Base-by-base conservation (phyloP, 169 alveolate genomes). In the Eimeria zaria region DNA sequence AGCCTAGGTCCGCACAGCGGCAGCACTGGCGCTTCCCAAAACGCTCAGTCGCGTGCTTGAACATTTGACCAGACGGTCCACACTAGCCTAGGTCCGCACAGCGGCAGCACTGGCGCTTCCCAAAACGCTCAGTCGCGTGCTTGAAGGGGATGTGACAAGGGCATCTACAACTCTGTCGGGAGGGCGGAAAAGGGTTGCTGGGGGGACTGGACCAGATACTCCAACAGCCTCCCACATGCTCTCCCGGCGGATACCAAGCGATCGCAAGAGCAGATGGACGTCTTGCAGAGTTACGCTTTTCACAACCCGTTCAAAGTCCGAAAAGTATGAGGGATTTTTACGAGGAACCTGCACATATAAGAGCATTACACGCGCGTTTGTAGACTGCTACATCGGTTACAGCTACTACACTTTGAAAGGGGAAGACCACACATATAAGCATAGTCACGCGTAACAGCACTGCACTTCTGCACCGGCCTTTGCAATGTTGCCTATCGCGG, bases 221-320 rank as follows among this genome's bases (percentile, higher is more conserved):
- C 96, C 96, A 16, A 93, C 53, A 30, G 91, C 96, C 64, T 81
- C 96, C 92, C 93, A 93, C 73, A 80, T 53, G 87, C 64, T 80
- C 18, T 46, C 96, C 41, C 80, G 91, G 18, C 88, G 91, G 74
- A 81, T 4, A 24, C 93, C 96, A n/a, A 93, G 90, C 36, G 96
- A 62, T 48, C 76, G 91, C 60, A 81, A 36, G 58, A 93, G 64
- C 78, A 60, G 46, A 46, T 93, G 96, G 48, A 93, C 16, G 64
- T 93, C 96, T 39, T 93, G 93, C 46, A 93, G 90, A 33, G 96
- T 81, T 24, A 93, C 67, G 78, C 96, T 93, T 36, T 80, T 46
- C 22, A 83, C 96, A 39, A 93, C 93, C n/a, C 83, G 91, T 24
- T 67, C 71, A 44, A 93, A 44, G 24, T 87, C 97, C 46, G 62